Base-by-base conservation (phyloP, 2,329 filamentous ascomycete species). In the Colletotrichum endophyticum region DNA sequence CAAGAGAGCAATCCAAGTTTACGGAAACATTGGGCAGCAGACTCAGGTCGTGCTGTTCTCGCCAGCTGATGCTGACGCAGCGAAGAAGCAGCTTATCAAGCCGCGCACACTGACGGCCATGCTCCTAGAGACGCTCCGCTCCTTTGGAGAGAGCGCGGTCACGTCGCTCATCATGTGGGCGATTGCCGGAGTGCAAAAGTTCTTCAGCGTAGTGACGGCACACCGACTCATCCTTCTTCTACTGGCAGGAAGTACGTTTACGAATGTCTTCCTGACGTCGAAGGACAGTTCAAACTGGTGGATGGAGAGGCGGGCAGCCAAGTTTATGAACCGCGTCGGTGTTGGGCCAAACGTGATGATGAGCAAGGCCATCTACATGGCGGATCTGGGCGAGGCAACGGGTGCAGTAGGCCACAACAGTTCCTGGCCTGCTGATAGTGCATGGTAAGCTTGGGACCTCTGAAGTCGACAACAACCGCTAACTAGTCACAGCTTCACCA, bases 291-390 rank as follows among this genome's bases (percentile, higher is more conserved):
- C 93, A 80, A 88, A 91, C 3, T 99, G 96, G 96, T 98, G 95
- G 94, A 90, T 91, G 62, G 96, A 99, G 85, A 92, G 95, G 73
- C 93, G 92, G 76, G 95, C 96, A 2, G 91, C 90, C 19, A 93
- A 89, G 56, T 98, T 96, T 84, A 97, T 99, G 95, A 88, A 88
- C 39, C 90, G 93, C 15, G 86, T 99, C 16, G 96, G 96, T 12
- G 92, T 99, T 9, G 90, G 91, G 5, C 95, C 96, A 9, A 94
- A 98, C 79, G 85, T 90, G 25, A 91, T 94, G 78, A 96, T 98
- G 95, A 95, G 94, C 85, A 95, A 94, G 84, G 92, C 95, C 11
- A 92, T 99, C 30, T 98, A 97, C 82, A 86, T 98, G 72, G 89
- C 89, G 68, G 96, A 99, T 83, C 88, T 99, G 66, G 93, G 96